Percentiles rank a stretch among this genome's conserved stretches.
Conservation (phyloP, 2,329 filamentous ascomycete genomes). For the Arthrocladium fulminans region DNA sequence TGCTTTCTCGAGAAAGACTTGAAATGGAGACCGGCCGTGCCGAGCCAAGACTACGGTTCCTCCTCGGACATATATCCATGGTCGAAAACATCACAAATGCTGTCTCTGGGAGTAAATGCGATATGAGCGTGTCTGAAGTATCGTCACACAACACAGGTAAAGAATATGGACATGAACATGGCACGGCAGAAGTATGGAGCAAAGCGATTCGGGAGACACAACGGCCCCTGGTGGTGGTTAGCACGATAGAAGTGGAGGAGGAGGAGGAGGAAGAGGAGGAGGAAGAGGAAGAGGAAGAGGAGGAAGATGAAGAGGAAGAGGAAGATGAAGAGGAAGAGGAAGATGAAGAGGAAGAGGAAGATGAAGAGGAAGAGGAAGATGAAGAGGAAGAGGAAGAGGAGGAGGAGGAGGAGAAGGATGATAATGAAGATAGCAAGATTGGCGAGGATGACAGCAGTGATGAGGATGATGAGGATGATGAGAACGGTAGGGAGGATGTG, state of each 20-base stretch:
- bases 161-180: not conserved
- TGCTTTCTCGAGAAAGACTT: conserved; percentile 1
- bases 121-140: not conserved
- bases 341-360: not conserved
- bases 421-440: not conserved
- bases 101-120: not conserved
- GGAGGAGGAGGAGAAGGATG: not conserved
- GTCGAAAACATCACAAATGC: not conserved
- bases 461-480: too few relatives aligned
- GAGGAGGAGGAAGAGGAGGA: not conserved
- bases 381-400: not conserved
- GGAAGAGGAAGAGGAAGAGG: not conserved
- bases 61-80: not conserved
- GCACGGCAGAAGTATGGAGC: not conserved
- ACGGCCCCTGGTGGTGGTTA: not conserved
- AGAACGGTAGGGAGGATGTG: too few relatives aligned
- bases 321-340: not conserved
- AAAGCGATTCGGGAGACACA: not conserved
- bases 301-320: not conserved
- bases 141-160: not conserved
- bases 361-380: not conserved
- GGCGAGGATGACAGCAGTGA: not conserved
- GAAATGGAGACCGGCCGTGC: not conserved
- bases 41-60: conserved; percentile 1
- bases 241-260: not conserved